phyloP scores from a whole-genome alignment of 495 filamentous ascomycete species.

The Thermothielavioides terrestris region DNA sequence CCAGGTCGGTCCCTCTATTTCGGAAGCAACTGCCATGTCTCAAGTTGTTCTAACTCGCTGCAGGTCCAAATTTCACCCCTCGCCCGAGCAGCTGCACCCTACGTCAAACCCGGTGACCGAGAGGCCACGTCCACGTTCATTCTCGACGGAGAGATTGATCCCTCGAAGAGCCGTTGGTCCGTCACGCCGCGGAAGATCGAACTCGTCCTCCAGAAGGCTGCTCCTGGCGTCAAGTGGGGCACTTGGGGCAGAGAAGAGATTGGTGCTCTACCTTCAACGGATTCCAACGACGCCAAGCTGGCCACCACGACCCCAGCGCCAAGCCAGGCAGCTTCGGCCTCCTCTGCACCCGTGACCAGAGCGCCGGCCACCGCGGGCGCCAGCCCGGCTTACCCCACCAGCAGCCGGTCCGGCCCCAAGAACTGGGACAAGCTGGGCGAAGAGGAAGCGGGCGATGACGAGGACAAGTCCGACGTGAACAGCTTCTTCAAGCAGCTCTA shows the following conservation, averaged over 20 bases:
- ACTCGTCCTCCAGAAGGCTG: constrained; percentile 61
- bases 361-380: not conserved
- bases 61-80: constrained; percentile 22
- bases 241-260: constrained; percentile 30
- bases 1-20: constrained; percentile 22
- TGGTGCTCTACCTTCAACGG: too few relatives aligned
- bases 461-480: constrained; percentile 62
- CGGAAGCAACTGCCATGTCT: too few relatives aligned
- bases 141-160: constrained; percentile 58
- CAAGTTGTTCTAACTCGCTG: not conserved
- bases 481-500: constrained; percentile 90
- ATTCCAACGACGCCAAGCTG: too few relatives aligned
- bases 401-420: constrained; percentile 73
- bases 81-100: constrained; percentile 19
- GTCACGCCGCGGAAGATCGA: constrained; percentile 81
- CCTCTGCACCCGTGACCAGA: not conserved
- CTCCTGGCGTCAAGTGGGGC: constrained; percentile 65
- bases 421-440: constrained; percentile 77
- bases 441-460: constrained; percentile 47
- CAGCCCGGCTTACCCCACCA: constrained; percentile 74
- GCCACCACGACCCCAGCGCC: not conserved
- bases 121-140: constrained; percentile 51
- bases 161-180: constrained; percentile 47
- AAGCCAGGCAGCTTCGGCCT: not conserved
- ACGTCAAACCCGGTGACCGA: constrained; percentile 20